These are phyloP conservation scores for Clarireedia paspali DNA, from an alignment of 2,329 filamentous ascomycete genomes.

Conservation along the genomic window DNA sequence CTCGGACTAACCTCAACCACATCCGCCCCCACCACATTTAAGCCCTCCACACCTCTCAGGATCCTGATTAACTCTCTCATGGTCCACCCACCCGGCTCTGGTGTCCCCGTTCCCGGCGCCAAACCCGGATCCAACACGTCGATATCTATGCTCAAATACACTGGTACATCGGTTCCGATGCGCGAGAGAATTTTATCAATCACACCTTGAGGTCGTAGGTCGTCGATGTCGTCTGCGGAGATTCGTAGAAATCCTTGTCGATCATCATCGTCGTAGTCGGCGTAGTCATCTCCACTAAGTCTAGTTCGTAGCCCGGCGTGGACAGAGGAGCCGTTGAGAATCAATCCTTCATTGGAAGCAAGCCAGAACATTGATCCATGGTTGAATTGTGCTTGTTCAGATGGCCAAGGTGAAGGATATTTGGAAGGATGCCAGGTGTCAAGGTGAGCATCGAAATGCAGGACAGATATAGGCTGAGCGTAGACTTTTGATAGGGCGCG, in stretches of 20 bases:
- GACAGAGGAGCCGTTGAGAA: constrained; percentile 65
- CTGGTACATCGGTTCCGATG: constrained; percentile 66
- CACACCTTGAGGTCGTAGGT: constrained; percentile 65
- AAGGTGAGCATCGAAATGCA: constrained; percentile 61
- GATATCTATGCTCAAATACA: constrained; percentile 77
- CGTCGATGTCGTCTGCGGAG: constrained; percentile 80
- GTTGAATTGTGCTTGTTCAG: constrained; percentile 67
- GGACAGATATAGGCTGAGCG: constrained; percentile 55
- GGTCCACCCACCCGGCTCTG: constrained; percentile 87
- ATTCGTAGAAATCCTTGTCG: constrained; percentile 74
- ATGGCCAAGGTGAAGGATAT: constrained; percentile 70
- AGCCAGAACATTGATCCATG: constrained; percentile 93
- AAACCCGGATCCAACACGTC: constrained; percentile 67
- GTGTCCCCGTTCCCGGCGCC: constrained; percentile 76
- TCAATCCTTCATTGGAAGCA: constrained; percentile 71
- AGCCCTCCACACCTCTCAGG: constrained; percentile 67
- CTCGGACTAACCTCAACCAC: constrained; percentile 83
- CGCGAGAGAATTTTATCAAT: constrained; percentile 61
- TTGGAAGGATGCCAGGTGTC: constrained; percentile 41
- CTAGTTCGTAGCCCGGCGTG: constrained; percentile 79
- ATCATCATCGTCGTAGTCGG: constrained; percentile 64
- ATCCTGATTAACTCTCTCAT: constrained; percentile 81
- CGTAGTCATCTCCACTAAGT: constrained; percentile 56
- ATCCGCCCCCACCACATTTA: constrained; percentile 85
- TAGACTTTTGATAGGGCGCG: constrained; percentile 57